Evolutionary conservation across 192 early-diverging fungal species (phyloP), one percentile per base, ranked within the genome.

Genomic region (Paraglomus brasilianum): DNA sequence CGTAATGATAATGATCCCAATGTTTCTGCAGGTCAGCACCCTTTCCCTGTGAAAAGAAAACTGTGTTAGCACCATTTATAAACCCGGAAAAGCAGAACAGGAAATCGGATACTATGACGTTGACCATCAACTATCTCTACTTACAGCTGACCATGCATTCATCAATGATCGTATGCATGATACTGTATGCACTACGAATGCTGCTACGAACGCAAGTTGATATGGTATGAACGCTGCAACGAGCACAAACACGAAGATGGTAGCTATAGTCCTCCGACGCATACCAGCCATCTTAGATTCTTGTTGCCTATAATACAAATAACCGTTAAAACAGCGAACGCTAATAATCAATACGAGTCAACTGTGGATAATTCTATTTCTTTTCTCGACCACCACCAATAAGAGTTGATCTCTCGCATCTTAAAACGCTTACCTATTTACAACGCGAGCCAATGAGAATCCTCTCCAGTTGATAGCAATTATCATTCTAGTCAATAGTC

Each of bases 151-250:
- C 21, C 58, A 67, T 41, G 77, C 73, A 13, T 67, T 52, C 10
- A 74, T 60, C 36, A 80, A 71, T 6, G 78, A 77, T 41, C 80
- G 75, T 8, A 84, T 77, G 51, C 85, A 83, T 50, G 61, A 78
- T n/a, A 53, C 71, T 61, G 82, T 80, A 42, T 82, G 84, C 45
- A 78, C 88, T 38, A 91, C 49, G 68, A 86, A 82, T 4, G 84
- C 83, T 10, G 85, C 81, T 8, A 88, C 74, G 72, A 89, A 93
- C 6, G 84, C 85, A 78, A 93, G 89, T 73, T 91, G 91, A 70
- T 93, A 90, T 0, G 91, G 89, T 13, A 91, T 80, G 62, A 81
- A 77, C 0, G 81, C 80, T 17, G 82, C 81, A 1, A 91, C 87
- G 51, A 90, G 53, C 7, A 81, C 61, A 41, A 88, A 81, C 19